Base-by-base conservation (phyloP, 164 flowering plant genomes). In the Nymphaea colorata region DNA sequence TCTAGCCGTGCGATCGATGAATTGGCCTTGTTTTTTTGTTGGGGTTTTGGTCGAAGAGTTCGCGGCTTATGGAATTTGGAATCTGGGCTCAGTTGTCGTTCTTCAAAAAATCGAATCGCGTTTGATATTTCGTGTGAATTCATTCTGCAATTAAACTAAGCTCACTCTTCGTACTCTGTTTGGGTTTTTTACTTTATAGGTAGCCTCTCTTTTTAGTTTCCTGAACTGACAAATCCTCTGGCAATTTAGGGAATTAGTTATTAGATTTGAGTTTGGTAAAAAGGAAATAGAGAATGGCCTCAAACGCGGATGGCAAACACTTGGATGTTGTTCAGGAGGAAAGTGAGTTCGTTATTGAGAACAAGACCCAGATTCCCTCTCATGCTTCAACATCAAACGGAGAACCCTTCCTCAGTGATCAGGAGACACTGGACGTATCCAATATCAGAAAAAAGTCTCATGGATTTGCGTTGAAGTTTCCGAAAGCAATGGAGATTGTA, bases 301-400 rank as follows among this genome's bases (percentile, higher is more conserved):
- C 72, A 41, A 63, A 57, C 51, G 69, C 67, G 53, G 64, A 68
- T 65, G 72, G 18, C 44, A 44, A 72, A 44, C 43, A 15, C 43
- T 5, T 55, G 7, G 68, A 70, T 42, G 76, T 65, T 68, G 64
- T 70, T 66, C 62, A 44, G 44, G 71, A 70, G 63, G 78, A 72
- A 41, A n/a, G 45, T 43, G 61, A 14, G 42, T 63, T 76, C 5
- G 61, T 25, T 15, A 42, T 15, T 63, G 42, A 43, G 17, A 57
- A 44, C 36, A 78, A 70, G 47, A 44, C n/a, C n/a, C 64, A 6
- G 17, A 44, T 64, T 18, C 66, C 76, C 17, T 66, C 72, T 66
- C 53, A 65, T 47, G 44, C 75, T 57, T 75, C 78, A 12, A 43
- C 70, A n/a, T 75, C 80, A 59, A 66, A 60, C 72, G 64, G 66